Conservation (phyloP, 345 rosid species). For the Hevea brasiliensis region DNA sequence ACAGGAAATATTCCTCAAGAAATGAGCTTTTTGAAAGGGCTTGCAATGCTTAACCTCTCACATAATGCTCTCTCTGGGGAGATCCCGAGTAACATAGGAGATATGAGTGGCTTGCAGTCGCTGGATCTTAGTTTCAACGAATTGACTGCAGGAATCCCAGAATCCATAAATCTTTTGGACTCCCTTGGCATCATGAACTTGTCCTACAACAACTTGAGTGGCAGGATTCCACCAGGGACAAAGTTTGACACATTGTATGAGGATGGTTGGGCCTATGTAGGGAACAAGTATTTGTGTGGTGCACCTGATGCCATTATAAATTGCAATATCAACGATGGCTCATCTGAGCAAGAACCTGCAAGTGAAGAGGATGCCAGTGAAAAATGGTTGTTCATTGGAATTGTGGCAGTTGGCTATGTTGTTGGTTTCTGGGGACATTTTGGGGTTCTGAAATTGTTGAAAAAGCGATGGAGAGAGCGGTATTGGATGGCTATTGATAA, state of each 20-base stretch:
- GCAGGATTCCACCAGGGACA: slow-evolving; percentile 18
- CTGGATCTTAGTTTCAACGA: slow-evolving; percentile 26
- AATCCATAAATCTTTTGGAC: slow-evolving; percentile 17
- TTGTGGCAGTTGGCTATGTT: not conserved
- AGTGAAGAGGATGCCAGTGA: not conserved
- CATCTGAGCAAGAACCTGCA: not conserved
- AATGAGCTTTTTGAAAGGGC: slow-evolving; percentile 13
- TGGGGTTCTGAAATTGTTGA: not conserved
- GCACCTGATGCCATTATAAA: slow-evolving; percentile 2
- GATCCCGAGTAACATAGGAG: slow-evolving; percentile 16
- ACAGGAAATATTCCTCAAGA: slow-evolving; percentile 17
- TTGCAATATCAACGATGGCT: not conserved
- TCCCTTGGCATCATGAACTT: slow-evolving; percentile 8
- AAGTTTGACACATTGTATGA: slow-evolving; percentile 27
- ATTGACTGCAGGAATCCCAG: slow-evolving; percentile 9
- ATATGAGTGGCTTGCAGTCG: slow-evolving; percentile 21
- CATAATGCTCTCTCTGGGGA: slow-evolving; percentile 14
- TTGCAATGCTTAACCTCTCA: slow-evolving; percentile 14
- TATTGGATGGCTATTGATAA: slow-evolving; percentile 9
- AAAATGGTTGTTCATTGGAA: not conserved
- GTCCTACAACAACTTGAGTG: slow-evolving; percentile 18
- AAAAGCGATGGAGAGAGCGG: not conserved
- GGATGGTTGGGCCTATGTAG: slow-evolving; percentile 21
- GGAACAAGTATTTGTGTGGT: slow-evolving; percentile 28
- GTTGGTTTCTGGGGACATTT: not conserved